Evolutionary conservation across 306 rosid species (phyloP).

Genomic region (Glycine tomentella): DNA sequence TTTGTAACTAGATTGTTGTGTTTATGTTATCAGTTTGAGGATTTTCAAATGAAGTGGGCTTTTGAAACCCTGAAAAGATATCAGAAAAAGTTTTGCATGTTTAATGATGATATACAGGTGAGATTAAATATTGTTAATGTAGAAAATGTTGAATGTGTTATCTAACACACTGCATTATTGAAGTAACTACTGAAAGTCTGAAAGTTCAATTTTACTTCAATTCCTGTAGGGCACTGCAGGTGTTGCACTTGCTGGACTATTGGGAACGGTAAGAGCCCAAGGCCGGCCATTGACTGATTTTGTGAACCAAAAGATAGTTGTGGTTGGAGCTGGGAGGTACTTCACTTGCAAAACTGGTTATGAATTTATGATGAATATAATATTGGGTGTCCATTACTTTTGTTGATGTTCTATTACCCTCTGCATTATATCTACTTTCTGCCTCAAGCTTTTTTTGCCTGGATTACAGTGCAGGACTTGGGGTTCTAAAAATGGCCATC

Average conservation of each 20-base stretch:
- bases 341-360: constrained; percentile 34
- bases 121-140: constrained; percentile 22
- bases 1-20: constrained; percentile 50
- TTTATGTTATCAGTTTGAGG: constrained; percentile 80
- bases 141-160: constrained; percentile 32
- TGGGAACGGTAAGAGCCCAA: constrained; percentile 96
- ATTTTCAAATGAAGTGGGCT: constrained; percentile 99
- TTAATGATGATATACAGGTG: constrained; percentile 99
- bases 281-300: constrained; percentile 88
- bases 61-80: constrained; percentile 94
- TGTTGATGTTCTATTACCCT: constrained; percentile 42
- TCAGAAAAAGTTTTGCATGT: constrained; percentile 92
- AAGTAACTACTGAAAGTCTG: constrained; percentile 28
- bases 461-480: constrained; percentile 95
- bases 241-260: constrained; percentile 97
- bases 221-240: constrained; percentile 94
- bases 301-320: constrained; percentile 90
- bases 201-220: constrained; percentile 42
- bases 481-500: constrained; percentile 84
- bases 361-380: not conserved
- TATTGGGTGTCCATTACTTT: constrained; percentile 42
- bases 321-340: constrained; percentile 99
- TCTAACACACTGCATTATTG: constrained; percentile 13
- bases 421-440: constrained; percentile 40
- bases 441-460: constrained; percentile 39